Evolutionary conservation across 768 basidiomycete species (phyloP).

Genomic region (Lentinula guzmanii): DNA sequence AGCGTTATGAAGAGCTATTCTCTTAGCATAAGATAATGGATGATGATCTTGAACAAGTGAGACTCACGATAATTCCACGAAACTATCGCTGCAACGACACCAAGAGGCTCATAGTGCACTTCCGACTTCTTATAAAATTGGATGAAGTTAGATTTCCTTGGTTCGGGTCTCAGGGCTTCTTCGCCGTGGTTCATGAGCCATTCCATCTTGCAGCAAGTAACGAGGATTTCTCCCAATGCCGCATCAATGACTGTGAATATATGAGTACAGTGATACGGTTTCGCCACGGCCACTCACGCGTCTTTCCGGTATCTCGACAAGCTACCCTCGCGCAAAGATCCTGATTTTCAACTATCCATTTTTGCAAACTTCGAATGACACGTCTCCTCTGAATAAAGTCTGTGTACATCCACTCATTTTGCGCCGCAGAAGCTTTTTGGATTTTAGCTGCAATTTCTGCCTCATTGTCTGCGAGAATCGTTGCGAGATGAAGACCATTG

Average conservation of each 20-base stretch:
- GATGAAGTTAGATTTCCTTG: slow-evolving; percentile 59
- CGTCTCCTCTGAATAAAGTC: slow-evolving; percentile 75
- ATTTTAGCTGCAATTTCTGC: slow-evolving; percentile 76
- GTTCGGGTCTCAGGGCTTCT: slow-evolving; percentile 64
- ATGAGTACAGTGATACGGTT: neutral
- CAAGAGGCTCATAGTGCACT: slow-evolving; percentile 86
- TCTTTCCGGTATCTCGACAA: slow-evolving; percentile 94
- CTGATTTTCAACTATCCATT: slow-evolving; percentile 92
- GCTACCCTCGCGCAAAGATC: slow-evolving; percentile 81
- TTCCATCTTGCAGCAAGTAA: slow-evolving; percentile 92
- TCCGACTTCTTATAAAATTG: slow-evolving; percentile 72
- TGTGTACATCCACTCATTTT: slow-evolving; percentile 66
- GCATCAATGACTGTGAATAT: slow-evolving; percentile 75
- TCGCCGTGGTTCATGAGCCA: slow-evolving; percentile 90
- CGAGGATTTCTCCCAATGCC: slow-evolving; percentile 88
- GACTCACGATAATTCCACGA: slow-evolving; percentile 89
- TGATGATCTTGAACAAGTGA: neutral
- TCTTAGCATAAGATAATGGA: neutral
- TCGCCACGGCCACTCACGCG: slow-evolving; percentile 44
- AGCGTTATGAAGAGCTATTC: slow-evolving; percentile 84
- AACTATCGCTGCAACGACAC: slow-evolving; percentile 88
- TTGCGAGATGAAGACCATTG: slow-evolving; percentile 75
- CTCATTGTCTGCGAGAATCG: slow-evolving; percentile 68
- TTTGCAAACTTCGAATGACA: slow-evolving; percentile 80
- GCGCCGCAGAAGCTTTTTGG: slow-evolving; percentile 53